A percentile compares a stretch with the other conserved stretches of the same genome.
Conservation (phyloP, 2,329 filamentous ascomycete genomes). For the Gaeumannomyces sp. region DNA sequence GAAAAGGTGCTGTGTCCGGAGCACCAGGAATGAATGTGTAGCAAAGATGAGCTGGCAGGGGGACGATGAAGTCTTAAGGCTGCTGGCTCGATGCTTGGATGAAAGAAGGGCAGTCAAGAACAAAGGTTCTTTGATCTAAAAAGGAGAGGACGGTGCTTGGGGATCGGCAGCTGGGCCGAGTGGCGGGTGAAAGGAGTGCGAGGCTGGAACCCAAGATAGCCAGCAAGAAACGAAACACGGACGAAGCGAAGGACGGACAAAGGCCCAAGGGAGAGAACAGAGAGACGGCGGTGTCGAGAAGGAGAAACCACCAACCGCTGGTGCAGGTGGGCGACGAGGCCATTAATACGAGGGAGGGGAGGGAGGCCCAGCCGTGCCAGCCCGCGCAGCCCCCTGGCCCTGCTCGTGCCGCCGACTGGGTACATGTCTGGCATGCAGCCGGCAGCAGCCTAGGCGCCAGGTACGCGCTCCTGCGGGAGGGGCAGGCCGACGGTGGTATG, state of each 20-base stretch:
- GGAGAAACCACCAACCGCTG: neutral
- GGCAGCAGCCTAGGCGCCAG: neutral
- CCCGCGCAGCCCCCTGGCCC: neutral
- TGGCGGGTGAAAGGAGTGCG: neutral
- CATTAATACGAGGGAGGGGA: neutral
- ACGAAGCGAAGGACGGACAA: conserved; percentile 2
- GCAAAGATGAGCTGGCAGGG: neutral
- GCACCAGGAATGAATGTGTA: conserved; percentile 1
- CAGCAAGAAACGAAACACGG: neutral
- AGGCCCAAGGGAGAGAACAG: neutral
- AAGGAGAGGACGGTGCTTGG: neutral
- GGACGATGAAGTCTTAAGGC: neutral
- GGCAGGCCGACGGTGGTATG: neutral
- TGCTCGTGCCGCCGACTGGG: too few relatives aligned
- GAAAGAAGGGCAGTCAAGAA: neutral
- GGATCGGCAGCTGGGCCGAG: conserved; percentile 4
- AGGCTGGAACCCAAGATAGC: neutral
- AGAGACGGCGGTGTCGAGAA: neutral
- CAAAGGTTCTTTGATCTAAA: neutral
- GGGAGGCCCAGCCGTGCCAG: neutral
- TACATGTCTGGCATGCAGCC: neutral
- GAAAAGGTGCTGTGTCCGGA: conserved; percentile 7
- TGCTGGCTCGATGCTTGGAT: neutral
- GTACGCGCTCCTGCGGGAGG: neutral
- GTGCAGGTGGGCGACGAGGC: neutral